A percentile compares a stretch with the other conserved stretches of the same genome.
These are phyloP conservation scores for Calocybe indica DNA, from an alignment of 768 basidiomycete species.

Conservation along the genomic window DNA sequence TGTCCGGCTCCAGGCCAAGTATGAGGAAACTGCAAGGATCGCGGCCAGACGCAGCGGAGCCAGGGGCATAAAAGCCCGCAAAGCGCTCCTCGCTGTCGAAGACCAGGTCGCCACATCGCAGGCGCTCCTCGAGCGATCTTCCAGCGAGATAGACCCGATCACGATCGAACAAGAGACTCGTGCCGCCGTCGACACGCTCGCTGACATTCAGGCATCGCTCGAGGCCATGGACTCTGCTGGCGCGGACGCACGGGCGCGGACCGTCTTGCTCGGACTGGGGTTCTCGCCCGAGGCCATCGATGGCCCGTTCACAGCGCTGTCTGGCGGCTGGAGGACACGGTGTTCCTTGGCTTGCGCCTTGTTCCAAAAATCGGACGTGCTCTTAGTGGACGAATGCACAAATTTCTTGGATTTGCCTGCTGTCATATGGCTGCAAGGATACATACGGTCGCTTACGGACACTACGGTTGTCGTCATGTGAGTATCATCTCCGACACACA, in stretches of 20 bases:
- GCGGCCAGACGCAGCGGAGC: constrained; percentile 50
- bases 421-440: constrained; percentile 47
- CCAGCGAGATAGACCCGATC: constrained; percentile 15
- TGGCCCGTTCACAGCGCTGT: constrained; percentile 39
- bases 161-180: constrained; percentile 15
- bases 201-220: constrained; percentile 19
- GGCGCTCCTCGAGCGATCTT: constrained; percentile 13
- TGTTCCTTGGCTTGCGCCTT: constrained; percentile 54
- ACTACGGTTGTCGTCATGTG: constrained; percentile 52
- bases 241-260: constrained; percentile 41
- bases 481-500: neutral
- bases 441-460: constrained; percentile 34
- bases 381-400: constrained; percentile 55
- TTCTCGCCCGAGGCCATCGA: constrained; percentile 36
- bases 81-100: constrained; percentile 42
- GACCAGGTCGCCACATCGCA: constrained; percentile 26
- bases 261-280: constrained; percentile 54
- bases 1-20: constrained; percentile 17
- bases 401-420: constrained; percentile 50
- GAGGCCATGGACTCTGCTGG: constrained; percentile 25
- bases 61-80: constrained; percentile 50
- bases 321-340: constrained; percentile 63
- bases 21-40: constrained; percentile 36
- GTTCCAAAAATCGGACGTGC: constrained; percentile 48
- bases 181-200: constrained; percentile 18